Percentiles rank a stretch among this genome's conserved stretches.
Evolutionary conservation across 768 basidiomycete species (phyloP).

Genomic region (Suillus bovinus): DNA sequence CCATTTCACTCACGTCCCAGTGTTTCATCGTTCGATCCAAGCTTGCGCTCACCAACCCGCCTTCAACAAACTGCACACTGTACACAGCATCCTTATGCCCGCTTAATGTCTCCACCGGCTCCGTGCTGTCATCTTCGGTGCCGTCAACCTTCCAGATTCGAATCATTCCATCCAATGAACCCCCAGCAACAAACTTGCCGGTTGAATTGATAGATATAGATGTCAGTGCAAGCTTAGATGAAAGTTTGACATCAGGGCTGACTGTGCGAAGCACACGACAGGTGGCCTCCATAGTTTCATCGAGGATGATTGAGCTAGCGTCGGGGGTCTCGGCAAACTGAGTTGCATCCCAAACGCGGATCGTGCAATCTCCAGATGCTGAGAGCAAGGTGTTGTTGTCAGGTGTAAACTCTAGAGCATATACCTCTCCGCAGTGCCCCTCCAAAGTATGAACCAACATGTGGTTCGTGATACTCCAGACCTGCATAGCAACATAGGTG

Average conservation of each 20-base stretch:
- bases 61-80: constrained; percentile 90
- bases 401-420: constrained; percentile 89
- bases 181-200: constrained; percentile 64
- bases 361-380: constrained; percentile 77
- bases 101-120: constrained; percentile 67
- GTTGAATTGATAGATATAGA: constrained; percentile 79
- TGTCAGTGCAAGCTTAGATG: constrained; percentile 51
- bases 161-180: constrained; percentile 73
- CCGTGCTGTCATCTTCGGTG: constrained; percentile 50
- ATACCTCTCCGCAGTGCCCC: constrained; percentile 92
- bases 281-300: constrained; percentile 53
- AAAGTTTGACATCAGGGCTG: constrained; percentile 15
- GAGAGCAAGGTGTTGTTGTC: constrained; percentile 87
- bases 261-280: constrained; percentile 20
- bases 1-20: constrained; percentile 65
- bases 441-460: constrained; percentile 73
- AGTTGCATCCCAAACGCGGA: constrained; percentile 69
- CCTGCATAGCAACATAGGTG: constrained; percentile 44
- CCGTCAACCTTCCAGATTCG: constrained; percentile 78
- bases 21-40: constrained; percentile 86
- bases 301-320: constrained; percentile 41
- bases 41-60: constrained; percentile 88
- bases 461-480: constrained; percentile 89
- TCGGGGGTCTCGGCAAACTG: constrained; percentile 10
- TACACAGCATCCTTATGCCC: constrained; percentile 88